Percentiles rank a stretch among this genome's conserved stretches.
These are phyloP conservation scores for Paramecium pentaurelia DNA, from an alignment of 73 alveolate species.

Conservation along the genomic window DNA sequence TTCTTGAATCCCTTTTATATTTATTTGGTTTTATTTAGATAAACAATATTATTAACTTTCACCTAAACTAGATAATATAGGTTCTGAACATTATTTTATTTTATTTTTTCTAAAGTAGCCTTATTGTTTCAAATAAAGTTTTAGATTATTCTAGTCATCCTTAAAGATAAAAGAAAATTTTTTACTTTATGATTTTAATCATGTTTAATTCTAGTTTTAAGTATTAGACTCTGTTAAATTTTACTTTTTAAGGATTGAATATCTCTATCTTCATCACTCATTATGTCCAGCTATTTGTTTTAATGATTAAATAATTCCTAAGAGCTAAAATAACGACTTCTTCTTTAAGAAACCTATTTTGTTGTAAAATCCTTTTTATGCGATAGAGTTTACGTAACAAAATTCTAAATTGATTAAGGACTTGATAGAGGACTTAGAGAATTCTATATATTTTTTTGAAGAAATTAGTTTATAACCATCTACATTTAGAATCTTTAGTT, in stretches of 20 bases:
- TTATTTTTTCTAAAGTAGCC: background rate
- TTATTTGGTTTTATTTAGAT: background rate
- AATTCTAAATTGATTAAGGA: background rate
- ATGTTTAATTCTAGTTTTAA: background rate
- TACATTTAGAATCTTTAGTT: slow-evolving; percentile 7
- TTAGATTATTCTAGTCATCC: background rate
- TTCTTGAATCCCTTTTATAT: background rate
- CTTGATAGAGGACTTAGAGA: background rate
- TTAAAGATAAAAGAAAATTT: background rate
- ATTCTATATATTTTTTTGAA: background rate
- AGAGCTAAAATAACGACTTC: background rate
- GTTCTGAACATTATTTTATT: background rate
- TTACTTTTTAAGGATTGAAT: background rate
- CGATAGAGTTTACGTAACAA: background rate
- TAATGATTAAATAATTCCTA: background rate
- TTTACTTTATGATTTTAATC: background rate
- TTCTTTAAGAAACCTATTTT: background rate
- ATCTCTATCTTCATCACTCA: background rate
- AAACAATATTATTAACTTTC: background rate
- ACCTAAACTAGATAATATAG: background rate
- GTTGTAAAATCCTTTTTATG: background rate
- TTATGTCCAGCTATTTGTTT: background rate
- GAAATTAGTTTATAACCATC: background rate
- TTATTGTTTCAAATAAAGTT: background rate
- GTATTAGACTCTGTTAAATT: background rate